A percentile compares a stretch with the other conserved stretches of the same genome.
phyloP scores from a whole-genome alignment of 768 basidiomycete genomes.

The Auricularia sp. region DNA sequence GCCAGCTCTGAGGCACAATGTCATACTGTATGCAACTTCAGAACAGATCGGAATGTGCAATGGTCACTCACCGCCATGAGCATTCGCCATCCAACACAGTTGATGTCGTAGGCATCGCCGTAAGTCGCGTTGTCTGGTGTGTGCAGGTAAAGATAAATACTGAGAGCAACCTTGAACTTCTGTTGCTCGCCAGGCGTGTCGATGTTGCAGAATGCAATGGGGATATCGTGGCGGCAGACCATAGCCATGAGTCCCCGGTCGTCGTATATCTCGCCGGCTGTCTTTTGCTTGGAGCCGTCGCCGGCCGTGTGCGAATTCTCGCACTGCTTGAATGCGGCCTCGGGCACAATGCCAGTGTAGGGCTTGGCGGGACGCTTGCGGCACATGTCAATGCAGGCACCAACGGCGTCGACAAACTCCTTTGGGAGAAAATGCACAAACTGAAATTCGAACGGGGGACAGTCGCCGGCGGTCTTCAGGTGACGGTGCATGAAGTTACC shows the following conservation, averaged over 20 bases:
- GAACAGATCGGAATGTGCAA: background rate
- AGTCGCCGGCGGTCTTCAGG: too few species aligned
- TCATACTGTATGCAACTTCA: background rate
- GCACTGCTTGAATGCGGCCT: constrained; percentile 16
- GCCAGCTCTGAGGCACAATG: background rate
- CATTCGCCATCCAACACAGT: background rate
- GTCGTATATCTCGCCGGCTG: constrained; percentile 14
- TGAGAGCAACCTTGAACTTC: background rate
- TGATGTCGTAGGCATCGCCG: background rate
- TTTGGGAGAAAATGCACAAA: too few species aligned
- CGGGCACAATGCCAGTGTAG: constrained; percentile 15
- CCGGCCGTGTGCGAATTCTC: background rate
- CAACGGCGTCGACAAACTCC: too few species aligned
- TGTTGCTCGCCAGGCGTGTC: constrained; percentile 2
- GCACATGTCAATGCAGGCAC: too few species aligned
- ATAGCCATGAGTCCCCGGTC: constrained; percentile 28
- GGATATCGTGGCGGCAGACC: constrained; percentile 29
- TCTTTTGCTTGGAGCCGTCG: background rate
- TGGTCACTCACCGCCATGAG: too few species aligned
- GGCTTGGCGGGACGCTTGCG: too few species aligned
- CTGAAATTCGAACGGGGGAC: too few species aligned
- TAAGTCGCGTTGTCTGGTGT: background rate
- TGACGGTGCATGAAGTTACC: too few species aligned
- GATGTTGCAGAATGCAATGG: constrained; percentile 11
- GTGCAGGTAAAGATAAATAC: too few species aligned